These are phyloP conservation scores for Coemansia sp. DNA, from an alignment of 192 early-diverging fungal species.

Conservation along the genomic window DNA sequence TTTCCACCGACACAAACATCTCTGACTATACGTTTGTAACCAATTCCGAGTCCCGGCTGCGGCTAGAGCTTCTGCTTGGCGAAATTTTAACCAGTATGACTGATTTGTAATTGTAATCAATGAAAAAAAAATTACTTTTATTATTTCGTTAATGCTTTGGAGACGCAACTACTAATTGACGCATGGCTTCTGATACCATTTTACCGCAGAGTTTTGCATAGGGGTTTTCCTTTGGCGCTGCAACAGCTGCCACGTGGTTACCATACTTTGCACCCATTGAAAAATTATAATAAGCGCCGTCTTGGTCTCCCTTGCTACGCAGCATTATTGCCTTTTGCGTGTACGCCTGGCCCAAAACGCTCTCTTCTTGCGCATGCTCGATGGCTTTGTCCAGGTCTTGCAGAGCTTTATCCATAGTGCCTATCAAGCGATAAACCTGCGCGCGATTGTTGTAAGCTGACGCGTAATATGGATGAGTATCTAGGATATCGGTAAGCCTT, in stretches of 20 bases:
- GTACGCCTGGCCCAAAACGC: constrained; percentile 55
- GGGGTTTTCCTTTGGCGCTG: constrained; percentile 63
- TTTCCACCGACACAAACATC: too few species aligned
- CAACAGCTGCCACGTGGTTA: constrained; percentile 59
- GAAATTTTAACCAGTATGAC: too few species aligned
- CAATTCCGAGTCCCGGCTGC: too few species aligned
- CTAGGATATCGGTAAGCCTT: constrained; percentile 44
- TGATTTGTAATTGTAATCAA: too few species aligned
- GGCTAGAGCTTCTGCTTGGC: too few species aligned
- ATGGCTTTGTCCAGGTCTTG: constrained; percentile 62
- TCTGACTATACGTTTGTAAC: too few species aligned
- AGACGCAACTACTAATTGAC: constrained; percentile 25
- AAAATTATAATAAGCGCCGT: constrained; percentile 59
- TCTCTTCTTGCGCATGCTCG: constrained; percentile 47
- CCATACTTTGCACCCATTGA: constrained; percentile 62
- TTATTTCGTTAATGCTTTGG: background rate
- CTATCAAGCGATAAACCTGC: constrained; percentile 52
- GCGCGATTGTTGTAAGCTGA: constrained; percentile 68
- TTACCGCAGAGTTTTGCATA: constrained; percentile 70
- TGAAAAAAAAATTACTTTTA: background rate
- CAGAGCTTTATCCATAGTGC: constrained; percentile 39
- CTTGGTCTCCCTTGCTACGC: constrained; percentile 48
- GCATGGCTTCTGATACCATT: constrained; percentile 61
- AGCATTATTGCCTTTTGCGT: constrained; percentile 64
- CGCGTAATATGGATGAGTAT: constrained; percentile 55